phyloP scores from a whole-genome alignment of 345 rosid genomes.

The Eucalyptus tenuipes region DNA sequence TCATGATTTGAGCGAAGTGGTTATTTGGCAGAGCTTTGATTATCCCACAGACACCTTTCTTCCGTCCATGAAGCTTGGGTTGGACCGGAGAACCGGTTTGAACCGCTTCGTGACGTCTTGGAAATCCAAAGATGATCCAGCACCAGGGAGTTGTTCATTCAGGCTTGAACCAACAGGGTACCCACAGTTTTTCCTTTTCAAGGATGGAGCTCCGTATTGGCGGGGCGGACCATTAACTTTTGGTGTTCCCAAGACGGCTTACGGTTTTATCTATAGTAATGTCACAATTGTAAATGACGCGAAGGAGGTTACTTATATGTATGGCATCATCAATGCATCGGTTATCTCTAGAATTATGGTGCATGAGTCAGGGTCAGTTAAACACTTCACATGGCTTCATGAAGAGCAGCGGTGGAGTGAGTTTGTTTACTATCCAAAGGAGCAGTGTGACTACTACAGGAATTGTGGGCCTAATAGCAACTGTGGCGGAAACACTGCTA shows the following conservation, averaged over 20 bases:
- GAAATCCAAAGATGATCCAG: too few relatives aligned
- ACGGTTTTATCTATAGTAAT: slow-evolving; percentile 11
- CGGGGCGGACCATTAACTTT: too few relatives aligned
- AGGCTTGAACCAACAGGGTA: too few relatives aligned
- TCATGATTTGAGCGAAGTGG: too few relatives aligned
- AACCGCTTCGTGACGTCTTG: too few relatives aligned
- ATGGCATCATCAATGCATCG: neutral
- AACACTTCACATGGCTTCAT: slow-evolving; percentile 36
- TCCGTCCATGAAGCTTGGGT: too few relatives aligned
- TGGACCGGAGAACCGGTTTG: too few relatives aligned
- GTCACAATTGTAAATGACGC: slow-evolving; percentile 6
- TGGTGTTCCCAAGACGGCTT: slow-evolving; percentile 5
- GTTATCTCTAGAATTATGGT: slow-evolving; percentile 27
- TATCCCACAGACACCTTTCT: too few relatives aligned
- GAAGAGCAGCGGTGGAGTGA: slow-evolving; percentile 23
- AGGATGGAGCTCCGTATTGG: too few relatives aligned
- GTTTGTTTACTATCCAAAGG: slow-evolving; percentile 35
- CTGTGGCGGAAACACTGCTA: slow-evolving; percentile 18
- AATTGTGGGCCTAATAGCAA: slow-evolving; percentile 37
- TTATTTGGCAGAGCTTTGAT: too few relatives aligned
- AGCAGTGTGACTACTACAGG: slow-evolving; percentile 38
- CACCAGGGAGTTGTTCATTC: too few relatives aligned
- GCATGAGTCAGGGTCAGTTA: slow-evolving; percentile 28
- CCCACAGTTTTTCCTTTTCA: neutral
- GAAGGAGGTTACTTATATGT: slow-evolving; percentile 15